Evolutionary conservation across 805 yeast species (phyloP).

Genomic region (Nadsonia fulvescens): DNA sequence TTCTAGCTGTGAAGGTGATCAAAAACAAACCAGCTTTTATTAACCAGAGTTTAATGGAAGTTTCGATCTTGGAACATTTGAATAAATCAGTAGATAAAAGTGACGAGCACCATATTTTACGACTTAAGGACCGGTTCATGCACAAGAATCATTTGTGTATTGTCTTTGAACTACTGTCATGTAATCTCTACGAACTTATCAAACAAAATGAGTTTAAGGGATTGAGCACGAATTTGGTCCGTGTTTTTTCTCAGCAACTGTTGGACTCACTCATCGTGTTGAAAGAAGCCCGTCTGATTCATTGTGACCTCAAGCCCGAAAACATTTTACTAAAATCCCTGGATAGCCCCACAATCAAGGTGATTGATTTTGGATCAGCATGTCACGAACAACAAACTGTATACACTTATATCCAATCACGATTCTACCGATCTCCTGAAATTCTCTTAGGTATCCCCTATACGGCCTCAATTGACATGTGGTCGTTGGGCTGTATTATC

Average conservation of each 20-base stretch:
- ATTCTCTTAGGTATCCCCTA: constrained; percentile 84
- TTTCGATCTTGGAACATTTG: constrained; percentile 63
- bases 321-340: constrained; percentile 67
- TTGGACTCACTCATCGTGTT: constrained; percentile 65
- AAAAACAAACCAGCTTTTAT: constrained; percentile 81
- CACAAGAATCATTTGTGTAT: constrained; percentile 86
- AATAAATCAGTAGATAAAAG: constrained; percentile 52
- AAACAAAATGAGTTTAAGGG: constrained; percentile 93
- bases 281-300: constrained; percentile 72
- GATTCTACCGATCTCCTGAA: constrained; percentile 91
- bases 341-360: constrained; percentile 72
- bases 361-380: constrained; percentile 92
- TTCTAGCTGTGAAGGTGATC: constrained; percentile 87
- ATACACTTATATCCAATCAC: constrained; percentile 79
- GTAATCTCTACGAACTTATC: constrained; percentile 75
- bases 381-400: constrained; percentile 82
- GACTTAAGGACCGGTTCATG: constrained; percentile 72
- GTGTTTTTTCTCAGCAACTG: constrained; percentile 61
- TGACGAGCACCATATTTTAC: constrained; percentile 57
- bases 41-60: constrained; percentile 85
- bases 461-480: constrained; percentile 85
- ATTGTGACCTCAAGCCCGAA: constrained; percentile 95
- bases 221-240: constrained; percentile 57
- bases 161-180: constrained; percentile 76
- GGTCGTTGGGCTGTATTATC: constrained; percentile 90